These are phyloP conservation scores for Cladosporium phlei DNA, from an alignment of 2,329 filamentous ascomycete species.

Conservation along the genomic window DNA sequence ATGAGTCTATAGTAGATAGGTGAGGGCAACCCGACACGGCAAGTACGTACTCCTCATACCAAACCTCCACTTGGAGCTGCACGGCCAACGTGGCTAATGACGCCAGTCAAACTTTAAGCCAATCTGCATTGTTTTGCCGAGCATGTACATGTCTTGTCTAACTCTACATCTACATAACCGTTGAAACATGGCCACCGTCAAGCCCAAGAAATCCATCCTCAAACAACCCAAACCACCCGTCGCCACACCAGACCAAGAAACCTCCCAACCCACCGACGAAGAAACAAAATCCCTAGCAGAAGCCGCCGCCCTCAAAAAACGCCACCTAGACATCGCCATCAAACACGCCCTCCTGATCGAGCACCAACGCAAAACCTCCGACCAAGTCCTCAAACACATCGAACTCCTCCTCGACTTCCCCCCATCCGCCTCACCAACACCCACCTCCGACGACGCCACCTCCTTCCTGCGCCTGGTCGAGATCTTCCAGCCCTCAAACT, in stretches of 20 bases:
- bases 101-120: too few relatives aligned
- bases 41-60: too few relatives aligned
- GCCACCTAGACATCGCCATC: slow-evolving; percentile 62
- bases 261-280: slow-evolving; percentile 20
- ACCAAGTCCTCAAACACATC: slow-evolving; percentile 66
- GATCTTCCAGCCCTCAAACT: slow-evolving; percentile 80
- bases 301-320: slow-evolving; percentile 28
- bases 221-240: slow-evolving; percentile 35
- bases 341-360: slow-evolving; percentile 80
- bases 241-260: slow-evolving; percentile 17
- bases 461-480: slow-evolving; percentile 63
- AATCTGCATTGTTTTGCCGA: too few relatives aligned
- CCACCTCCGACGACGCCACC: slow-evolving; percentile 54
- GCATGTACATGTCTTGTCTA: too few relatives aligned
- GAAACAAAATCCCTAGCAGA: slow-evolving; percentile 26
- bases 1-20: too few relatives aligned
- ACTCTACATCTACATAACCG: background rate
- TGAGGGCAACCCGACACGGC: too few relatives aligned
- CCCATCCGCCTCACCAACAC: slow-evolving; percentile 43
- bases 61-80: too few relatives aligned
- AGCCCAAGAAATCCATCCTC: slow-evolving; percentile 42
- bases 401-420: slow-evolving; percentile 66
- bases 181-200: slow-evolving; percentile 22
- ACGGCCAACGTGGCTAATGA: too few relatives aligned
- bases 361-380: slow-evolving; percentile 72